A percentile compares a stretch with the other conserved stretches of the same genome.
phyloP scores from a whole-genome alignment of 306 rosid species.

The Cicer arietinum region DNA sequence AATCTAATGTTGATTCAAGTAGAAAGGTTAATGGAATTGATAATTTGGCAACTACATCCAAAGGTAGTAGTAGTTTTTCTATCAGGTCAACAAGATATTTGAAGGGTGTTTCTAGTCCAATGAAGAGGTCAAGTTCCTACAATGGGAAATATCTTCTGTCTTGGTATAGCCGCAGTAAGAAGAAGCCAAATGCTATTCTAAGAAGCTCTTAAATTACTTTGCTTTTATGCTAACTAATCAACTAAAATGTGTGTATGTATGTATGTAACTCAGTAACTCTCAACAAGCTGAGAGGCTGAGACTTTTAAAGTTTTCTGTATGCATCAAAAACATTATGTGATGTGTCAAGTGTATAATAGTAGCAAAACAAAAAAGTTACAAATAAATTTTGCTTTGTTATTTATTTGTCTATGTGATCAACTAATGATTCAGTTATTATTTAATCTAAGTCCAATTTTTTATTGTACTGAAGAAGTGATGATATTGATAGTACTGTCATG shows the following conservation, averaged over 20 bases:
- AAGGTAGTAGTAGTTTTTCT: slow-evolving; percentile 60
- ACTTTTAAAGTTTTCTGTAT: slow-evolving; percentile 27
- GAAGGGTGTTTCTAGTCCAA: slow-evolving; percentile 49
- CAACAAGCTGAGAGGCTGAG: slow-evolving; percentile 50
- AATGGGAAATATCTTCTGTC: slow-evolving; percentile 55
- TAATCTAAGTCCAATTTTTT: background rate
- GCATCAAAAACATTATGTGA: slow-evolving; percentile 39
- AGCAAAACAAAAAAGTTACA: slow-evolving; percentile 32
- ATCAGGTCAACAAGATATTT: slow-evolving; percentile 49
- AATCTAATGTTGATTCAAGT: slow-evolving; percentile 39
- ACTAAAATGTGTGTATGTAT: slow-evolving; percentile 17
- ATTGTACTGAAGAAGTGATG: background rate
- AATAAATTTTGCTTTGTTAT: slow-evolving; percentile 38
- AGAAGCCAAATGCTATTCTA: slow-evolving; percentile 49
- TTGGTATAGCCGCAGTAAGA: slow-evolving; percentile 48
- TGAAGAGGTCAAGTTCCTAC: slow-evolving; percentile 76
- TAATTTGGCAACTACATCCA: slow-evolving; percentile 42
- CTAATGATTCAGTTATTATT: background rate
- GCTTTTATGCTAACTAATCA: slow-evolving; percentile 15
- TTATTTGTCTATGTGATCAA: slow-evolving; percentile 10
- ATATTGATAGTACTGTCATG: background rate
- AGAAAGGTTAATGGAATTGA: slow-evolving; percentile 46
- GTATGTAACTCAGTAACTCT: slow-evolving; percentile 48
- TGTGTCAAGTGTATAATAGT: slow-evolving; percentile 35
- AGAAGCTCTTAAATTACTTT: slow-evolving; percentile 51